Conservation (phyloP, 2,329 filamentous ascomycete species). For the Aaosphaeria arxii region DNA sequence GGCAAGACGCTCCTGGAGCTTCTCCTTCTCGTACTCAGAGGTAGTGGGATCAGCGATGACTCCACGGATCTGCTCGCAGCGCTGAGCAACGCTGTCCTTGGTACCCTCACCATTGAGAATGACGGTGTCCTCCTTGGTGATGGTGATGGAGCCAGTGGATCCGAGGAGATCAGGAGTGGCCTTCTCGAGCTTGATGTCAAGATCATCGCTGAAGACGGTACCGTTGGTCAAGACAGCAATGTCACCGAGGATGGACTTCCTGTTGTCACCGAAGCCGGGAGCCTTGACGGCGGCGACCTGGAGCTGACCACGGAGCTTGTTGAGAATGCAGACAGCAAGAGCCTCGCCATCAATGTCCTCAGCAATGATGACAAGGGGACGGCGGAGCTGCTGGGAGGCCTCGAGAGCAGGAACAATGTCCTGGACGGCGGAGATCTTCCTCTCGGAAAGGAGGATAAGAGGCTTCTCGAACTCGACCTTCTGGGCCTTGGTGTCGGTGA, state of each 20-base stretch:
- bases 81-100: slow-evolving; percentile 91
- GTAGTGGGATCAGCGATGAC: slow-evolving; percentile 92
- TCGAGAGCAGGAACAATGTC: slow-evolving; percentile 98
- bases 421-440: slow-evolving; percentile 99
- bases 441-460: slow-evolving; percentile 96
- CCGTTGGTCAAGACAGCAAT: slow-evolving; percentile 93
- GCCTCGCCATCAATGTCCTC: slow-evolving; percentile 99
- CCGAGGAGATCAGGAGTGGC: slow-evolving; percentile 93
- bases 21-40: slow-evolving; percentile 99
- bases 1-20: slow-evolving; percentile 98
- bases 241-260: slow-evolving; percentile 98
- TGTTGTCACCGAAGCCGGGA: slow-evolving; percentile 98
- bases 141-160: slow-evolving; percentile 96
- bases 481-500: slow-evolving; percentile 96
- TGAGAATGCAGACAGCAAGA: slow-evolving; percentile 96
- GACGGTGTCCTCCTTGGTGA: slow-evolving; percentile 99
- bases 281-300: slow-evolving; percentile 99
- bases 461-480: slow-evolving; percentile 99
- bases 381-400: slow-evolving; percentile 90
- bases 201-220: slow-evolving; percentile 96
- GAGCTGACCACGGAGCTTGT: slow-evolving; percentile 99
- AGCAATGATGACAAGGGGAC: slow-evolving; percentile 95
- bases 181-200: slow-evolving; percentile 99
- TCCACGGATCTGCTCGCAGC: slow-evolving; percentile 98
- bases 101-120: slow-evolving; percentile 93